Evolutionary conservation across 805 yeast genomes (phyloP), one percentile per base, ranked within the genome.

Genomic region (Cyberlindnera lachancei): DNA sequence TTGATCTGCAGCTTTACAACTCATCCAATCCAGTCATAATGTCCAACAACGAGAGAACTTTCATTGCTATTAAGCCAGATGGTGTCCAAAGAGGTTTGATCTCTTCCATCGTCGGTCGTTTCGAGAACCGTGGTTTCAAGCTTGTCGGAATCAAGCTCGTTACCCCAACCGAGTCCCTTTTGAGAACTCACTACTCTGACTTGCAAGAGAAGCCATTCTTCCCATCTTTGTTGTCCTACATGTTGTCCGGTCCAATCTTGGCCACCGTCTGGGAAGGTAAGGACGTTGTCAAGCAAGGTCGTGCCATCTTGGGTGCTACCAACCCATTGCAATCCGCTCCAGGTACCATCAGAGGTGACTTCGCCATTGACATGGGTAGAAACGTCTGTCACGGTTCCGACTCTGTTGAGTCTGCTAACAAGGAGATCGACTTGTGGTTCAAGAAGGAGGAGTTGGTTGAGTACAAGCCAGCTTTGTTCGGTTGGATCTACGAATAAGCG

Each of bases 221-320:
- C 90, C 96, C 97, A 63, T 84, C 94, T 46, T 76, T 92, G 67
- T 75, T 85, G 61, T 73, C 86, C 48, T 88, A 88, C 85, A 94
- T 92, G 99, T 72, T 75, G 62, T 86, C 96, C 50, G 99, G 99
- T 55, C 99, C 99, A 62, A 82, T 92, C 53, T 78, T 90, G 56
- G 98, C 98, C 55, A 92, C 96, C 63, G 96, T 88, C 55, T 92
- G 99, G 99, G 97, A 92, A 71, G 99, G 99, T 69, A 92, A 88
- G 75, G 96, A 92, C 60, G 98, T 79, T 64, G 98, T 92, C 66
- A 88, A 90, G 74, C 95, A 85, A 67, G 98, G 98, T 65, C 83
- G 99, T 73, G 79, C 74, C 56, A 79, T 92, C 64, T 79, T 92
- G 58, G 99, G 99, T 70, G 97, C 98, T 54, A 92, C 98, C 67